Evolutionary conservation across 2,329 filamentous ascomycete species (phyloP).

Genomic region (Fusarium protoensiforme): DNA sequence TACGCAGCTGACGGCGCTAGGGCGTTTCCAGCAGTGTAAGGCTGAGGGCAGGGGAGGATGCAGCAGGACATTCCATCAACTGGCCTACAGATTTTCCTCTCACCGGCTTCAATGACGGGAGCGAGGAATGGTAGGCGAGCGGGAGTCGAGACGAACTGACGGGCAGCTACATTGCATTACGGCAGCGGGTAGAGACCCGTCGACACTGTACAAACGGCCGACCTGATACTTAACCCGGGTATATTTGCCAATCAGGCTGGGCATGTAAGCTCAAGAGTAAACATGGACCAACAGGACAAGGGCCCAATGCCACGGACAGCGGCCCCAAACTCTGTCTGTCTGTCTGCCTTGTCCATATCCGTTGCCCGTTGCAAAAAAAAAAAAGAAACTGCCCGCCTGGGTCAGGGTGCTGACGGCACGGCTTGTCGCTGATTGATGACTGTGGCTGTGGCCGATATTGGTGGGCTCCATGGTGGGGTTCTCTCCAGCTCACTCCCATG

Average conservation of each 20-base stretch:
- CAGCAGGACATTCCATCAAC: conserved; percentile 10
- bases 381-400: background rate
- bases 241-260: background rate
- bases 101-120: background rate
- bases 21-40: conserved; percentile 37
- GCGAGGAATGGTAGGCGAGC: background rate
- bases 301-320: background rate
- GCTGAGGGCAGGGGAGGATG: conserved; percentile 35
- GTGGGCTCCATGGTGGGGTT: background rate
- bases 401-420: background rate
- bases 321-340: background rate
- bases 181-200: background rate
- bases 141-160: background rate
- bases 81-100: conserved; percentile 5
- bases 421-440: background rate
- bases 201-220: background rate
- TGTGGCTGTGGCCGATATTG: background rate
- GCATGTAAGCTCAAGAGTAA: background rate
- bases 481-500: background rate
- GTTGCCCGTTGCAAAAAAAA: background rate
- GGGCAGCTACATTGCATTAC: background rate
- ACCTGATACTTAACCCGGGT: background rate
- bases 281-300: background rate
- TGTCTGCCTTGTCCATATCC: background rate
- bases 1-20: conserved; percentile 39